phyloP scores from a whole-genome alignment of 441 rosid genomes.

The Iberis amara region DNA sequence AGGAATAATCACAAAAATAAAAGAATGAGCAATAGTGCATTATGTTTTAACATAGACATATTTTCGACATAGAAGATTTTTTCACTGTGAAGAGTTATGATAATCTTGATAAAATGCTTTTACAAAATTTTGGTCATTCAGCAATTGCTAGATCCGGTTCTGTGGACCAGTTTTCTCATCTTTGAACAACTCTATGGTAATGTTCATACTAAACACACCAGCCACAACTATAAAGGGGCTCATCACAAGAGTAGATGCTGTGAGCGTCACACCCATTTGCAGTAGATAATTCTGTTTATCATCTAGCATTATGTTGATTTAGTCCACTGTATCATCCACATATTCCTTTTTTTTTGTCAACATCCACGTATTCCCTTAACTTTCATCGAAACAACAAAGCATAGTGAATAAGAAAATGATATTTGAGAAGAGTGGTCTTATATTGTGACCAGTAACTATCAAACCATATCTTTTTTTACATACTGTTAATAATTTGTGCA shows the following conservation, averaged over 20 bases:
- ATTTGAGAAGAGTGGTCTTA: neutral
- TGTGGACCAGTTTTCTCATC: constrained; percentile 29
- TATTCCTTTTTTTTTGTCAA: too few species aligned
- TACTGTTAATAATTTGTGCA: constrained; percentile 83
- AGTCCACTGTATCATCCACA: constrained; percentile 82
- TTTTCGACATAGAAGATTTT: too few species aligned
- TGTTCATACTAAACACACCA: constrained; percentile 71
- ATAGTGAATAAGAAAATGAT: neutral
- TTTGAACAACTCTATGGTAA: constrained; percentile 43
- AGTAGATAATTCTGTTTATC: constrained; percentile 85
- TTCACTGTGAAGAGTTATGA: too few species aligned
- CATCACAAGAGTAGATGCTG: constrained; percentile 67
- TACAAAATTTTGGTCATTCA: too few species aligned
- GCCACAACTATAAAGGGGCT: constrained; percentile 54
- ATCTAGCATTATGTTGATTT: constrained; percentile 86
- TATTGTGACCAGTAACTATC: too few species aligned
- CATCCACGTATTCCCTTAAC: constrained; percentile 85
- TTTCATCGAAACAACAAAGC: constrained; percentile 20
- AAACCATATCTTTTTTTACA: constrained; percentile 1
- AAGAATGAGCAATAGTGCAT: too few species aligned
- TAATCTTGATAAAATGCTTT: too few species aligned
- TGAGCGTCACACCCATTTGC: constrained; percentile 77
- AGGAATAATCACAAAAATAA: too few species aligned
- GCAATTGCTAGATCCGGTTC: too few species aligned
- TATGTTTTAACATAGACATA: too few species aligned